Evolutionary conservation across 169 alveolate species (phyloP).

Genomic region (Plasmodium blacklocki): DNA sequence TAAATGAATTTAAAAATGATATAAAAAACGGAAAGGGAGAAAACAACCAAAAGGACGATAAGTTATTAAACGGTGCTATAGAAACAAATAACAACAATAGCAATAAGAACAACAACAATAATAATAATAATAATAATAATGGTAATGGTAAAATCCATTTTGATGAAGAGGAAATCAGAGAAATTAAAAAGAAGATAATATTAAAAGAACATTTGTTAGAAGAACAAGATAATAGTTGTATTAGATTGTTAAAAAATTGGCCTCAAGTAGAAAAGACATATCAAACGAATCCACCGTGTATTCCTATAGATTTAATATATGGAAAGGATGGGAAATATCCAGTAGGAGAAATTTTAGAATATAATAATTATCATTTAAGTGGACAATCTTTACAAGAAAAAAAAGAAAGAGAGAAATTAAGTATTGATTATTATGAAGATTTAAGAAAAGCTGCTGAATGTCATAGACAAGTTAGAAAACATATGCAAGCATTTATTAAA

Average conservation of each 20-base stretch:
- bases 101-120: constrained; percentile 29
- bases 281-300: constrained; percentile 88
- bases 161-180: constrained; percentile 34
- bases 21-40: neutral
- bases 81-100: constrained; percentile 37
- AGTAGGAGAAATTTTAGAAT: constrained; percentile 74
- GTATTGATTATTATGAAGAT: constrained; percentile 90
- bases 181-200: constrained; percentile 17
- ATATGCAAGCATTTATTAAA: constrained; percentile 94
- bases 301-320: constrained; percentile 82
- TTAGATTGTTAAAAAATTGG: constrained; percentile 85
- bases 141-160: constrained; percentile 11
- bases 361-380: constrained; percentile 42
- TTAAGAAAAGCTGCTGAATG: constrained; percentile 99
- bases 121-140: constrained; percentile 35
- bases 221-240: constrained; percentile 82
- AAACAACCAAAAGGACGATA: too few species aligned
- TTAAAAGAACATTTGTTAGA: constrained; percentile 65
- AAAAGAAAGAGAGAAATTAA: constrained; percentile 91
- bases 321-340: constrained; percentile 75
- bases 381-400: constrained; percentile 88
- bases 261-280: constrained; percentile 75
- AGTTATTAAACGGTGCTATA: constrained; percentile 12
- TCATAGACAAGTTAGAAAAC: constrained; percentile 98
- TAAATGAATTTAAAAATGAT: constrained; percentile 56